Evolutionary conservation across 208 protist species (phyloP).

Genomic region (Trypanosoma platydactyli): DNA sequence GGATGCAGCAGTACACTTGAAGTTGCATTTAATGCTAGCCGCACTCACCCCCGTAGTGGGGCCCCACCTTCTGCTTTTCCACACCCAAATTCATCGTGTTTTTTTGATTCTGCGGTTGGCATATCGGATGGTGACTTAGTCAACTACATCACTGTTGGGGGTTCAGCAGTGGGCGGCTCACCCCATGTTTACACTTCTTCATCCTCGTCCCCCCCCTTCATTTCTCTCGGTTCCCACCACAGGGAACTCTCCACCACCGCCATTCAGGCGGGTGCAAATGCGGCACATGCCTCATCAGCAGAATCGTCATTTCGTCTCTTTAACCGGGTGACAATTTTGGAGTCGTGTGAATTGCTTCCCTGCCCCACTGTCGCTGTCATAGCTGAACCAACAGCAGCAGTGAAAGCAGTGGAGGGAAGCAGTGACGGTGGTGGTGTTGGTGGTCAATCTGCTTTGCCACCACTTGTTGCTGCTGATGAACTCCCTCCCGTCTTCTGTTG

Average conservation of each 20-base stretch:
- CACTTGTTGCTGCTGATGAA: conserved; percentile 8
- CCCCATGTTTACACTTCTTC: not conserved
- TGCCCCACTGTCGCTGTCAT: not conserved
- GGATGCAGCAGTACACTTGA: not conserved
- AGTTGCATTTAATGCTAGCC: conserved; percentile 10
- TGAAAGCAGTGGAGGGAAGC: not conserved
- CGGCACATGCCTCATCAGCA: not conserved
- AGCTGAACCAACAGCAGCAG: no score
- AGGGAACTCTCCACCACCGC: conserved; percentile 5
- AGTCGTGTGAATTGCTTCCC: conserved; percentile 5
- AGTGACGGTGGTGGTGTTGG: not conserved
- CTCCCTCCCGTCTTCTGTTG: conserved; percentile 44
- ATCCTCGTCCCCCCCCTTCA: not conserved
- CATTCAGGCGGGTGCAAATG: not conserved
- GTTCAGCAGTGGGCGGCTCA: not conserved
- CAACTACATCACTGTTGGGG: conserved; percentile 12
- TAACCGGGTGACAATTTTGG: conserved; percentile 10
- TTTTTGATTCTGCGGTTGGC: not conserved
- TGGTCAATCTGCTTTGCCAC: not conserved
- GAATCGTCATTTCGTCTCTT: conserved; percentile 14
- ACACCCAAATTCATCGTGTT: not conserved
- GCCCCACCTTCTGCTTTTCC: not conserved
- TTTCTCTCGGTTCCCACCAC: conserved; percentile 5
- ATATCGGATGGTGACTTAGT: not conserved
- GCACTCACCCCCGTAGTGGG: not conserved